Evolutionary conservation across 306 rosid genomes (phyloP).

Genomic region (Fagus sylvatica): DNA sequence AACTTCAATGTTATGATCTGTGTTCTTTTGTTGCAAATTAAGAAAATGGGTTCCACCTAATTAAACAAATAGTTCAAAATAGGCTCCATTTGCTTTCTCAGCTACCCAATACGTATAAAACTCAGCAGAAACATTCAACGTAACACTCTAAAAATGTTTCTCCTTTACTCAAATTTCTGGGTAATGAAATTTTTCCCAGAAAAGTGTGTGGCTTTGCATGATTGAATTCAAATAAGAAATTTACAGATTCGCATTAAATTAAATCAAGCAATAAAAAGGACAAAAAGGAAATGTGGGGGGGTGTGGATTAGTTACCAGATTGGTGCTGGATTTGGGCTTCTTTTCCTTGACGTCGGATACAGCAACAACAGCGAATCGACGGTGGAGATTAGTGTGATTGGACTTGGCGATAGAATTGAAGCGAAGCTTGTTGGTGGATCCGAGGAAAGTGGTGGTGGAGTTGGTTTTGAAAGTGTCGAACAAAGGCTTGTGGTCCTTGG

Average conservation of each 20-base stretch:
- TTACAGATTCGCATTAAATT: not conserved
- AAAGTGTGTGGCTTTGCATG: not conserved
- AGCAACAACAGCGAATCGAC: slow-evolving; percentile 54
- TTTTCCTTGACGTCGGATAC: slow-evolving; percentile 64
- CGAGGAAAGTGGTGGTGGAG: slow-evolving; percentile 46
- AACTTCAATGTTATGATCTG: slow-evolving; percentile 20
- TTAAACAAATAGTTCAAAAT: slow-evolving; percentile 9
- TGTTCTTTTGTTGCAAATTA: not conserved
- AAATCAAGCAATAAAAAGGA: too few relatives aligned
- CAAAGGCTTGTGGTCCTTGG: slow-evolving; percentile 59
- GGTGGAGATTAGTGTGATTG: slow-evolving; percentile 29
- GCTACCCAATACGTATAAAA: not conserved
- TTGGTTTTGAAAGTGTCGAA: slow-evolving; percentile 39
- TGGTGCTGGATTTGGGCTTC: slow-evolving; percentile 50
- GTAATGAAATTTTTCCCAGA: not conserved
- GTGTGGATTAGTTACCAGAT: slow-evolving; percentile 48
- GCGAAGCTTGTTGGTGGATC: slow-evolving; percentile 67
- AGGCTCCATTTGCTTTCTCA: not conserved
- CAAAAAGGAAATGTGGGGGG: not conserved
- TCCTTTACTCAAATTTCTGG: not conserved
- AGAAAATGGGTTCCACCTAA: not conserved
- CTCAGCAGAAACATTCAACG: not conserved
- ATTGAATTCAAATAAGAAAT: not conserved
- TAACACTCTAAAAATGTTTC: not conserved
- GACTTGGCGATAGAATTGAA: slow-evolving; percentile 31